phyloP scores from a whole-genome alignment of 2,329 filamentous ascomycete species.

The Fusarium nurragi region DNA sequence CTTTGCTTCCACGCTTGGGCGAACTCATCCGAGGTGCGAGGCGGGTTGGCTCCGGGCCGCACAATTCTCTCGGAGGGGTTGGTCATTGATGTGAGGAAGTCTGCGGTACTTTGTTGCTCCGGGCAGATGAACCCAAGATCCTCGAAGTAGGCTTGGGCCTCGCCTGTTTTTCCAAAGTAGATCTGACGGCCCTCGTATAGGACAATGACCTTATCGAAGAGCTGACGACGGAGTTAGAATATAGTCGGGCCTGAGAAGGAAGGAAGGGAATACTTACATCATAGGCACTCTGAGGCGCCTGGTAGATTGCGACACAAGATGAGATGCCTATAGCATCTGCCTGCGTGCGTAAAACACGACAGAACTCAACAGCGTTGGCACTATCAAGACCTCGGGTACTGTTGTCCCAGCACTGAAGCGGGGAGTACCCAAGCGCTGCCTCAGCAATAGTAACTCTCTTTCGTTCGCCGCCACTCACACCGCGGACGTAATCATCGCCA shows the following conservation, averaged over 20 bases:
- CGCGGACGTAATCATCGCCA: conserved; percentile 73
- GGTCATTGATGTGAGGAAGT: conserved; percentile 70
- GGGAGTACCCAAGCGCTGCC: conserved; percentile 48
- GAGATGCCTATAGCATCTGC: conserved; percentile 68
- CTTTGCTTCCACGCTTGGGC: conserved; percentile 47
- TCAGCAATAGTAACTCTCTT: conserved; percentile 52
- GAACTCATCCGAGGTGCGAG: conserved; percentile 51
- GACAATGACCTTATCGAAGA: conserved; percentile 75
- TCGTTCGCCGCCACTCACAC: conserved; percentile 62
- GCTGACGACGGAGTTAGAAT: background rate
- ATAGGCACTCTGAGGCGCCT: conserved; percentile 58
- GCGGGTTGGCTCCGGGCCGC: conserved; percentile 45
- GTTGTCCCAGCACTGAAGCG: conserved; percentile 76
- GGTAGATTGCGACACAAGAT: conserved; percentile 70
- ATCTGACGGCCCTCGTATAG: conserved; percentile 75
- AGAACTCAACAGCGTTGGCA: conserved; percentile 71
- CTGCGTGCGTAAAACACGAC: conserved; percentile 67
- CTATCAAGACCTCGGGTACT: conserved; percentile 72
- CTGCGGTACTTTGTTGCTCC: conserved; percentile 69
- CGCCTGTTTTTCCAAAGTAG: conserved; percentile 48
- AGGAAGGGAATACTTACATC: conserved; percentile 18
- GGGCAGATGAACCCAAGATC: conserved; percentile 65
- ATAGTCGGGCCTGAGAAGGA: rapidly evolving
- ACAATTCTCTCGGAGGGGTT: conserved; percentile 47
- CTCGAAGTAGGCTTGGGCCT: conserved; percentile 42